phyloP scores from a whole-genome alignment of 768 basidiomycete genomes.

The Leccinum longicurvipes region DNA sequence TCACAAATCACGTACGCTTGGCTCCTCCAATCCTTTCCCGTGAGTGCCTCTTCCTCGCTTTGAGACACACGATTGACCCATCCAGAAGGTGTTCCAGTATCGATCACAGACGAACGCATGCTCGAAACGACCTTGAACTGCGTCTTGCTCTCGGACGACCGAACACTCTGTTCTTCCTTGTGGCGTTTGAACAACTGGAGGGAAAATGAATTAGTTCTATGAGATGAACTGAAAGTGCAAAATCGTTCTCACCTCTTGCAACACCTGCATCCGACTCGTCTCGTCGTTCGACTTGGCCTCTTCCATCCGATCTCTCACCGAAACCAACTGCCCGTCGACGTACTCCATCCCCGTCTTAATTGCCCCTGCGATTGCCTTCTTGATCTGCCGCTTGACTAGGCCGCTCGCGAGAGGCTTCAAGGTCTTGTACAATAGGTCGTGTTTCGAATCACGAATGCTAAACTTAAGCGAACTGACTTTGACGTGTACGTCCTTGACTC shows the following conservation, averaged over 20 bases:
- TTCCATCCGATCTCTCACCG: conserved; percentile 78
- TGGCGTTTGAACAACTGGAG: conserved; percentile 54
- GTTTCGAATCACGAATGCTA: conserved; percentile 87
- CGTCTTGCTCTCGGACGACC: conserved; percentile 44
- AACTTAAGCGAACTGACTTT: conserved; percentile 89
- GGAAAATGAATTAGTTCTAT: not conserved
- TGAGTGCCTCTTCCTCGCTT: conserved; percentile 39
- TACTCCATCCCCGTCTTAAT: conserved; percentile 82
- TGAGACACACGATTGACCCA: conserved; percentile 61
- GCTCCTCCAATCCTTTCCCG: conserved; percentile 53
- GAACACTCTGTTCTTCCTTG: conserved; percentile 41
- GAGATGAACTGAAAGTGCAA: not conserved
- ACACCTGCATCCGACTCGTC: conserved; percentile 42
- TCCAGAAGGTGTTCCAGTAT: conserved; percentile 62
- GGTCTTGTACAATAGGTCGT: conserved; percentile 85
- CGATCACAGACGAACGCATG: conserved; percentile 67
- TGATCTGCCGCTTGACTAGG: conserved; percentile 73
- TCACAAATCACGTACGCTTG: conserved; percentile 37
- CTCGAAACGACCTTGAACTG: conserved; percentile 81
- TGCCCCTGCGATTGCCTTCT: conserved; percentile 59
- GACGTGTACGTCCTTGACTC: conserved; percentile 66
- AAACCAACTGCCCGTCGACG: conserved; percentile 83
- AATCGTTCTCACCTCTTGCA: conserved; percentile 50
- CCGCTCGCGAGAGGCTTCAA: conserved; percentile 74
- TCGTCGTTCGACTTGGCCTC: conserved; percentile 51